Evolutionary conservation across 768 basidiomycete genomes (phyloP).

Genomic region (Stropharia rugosoannulata): DNA sequence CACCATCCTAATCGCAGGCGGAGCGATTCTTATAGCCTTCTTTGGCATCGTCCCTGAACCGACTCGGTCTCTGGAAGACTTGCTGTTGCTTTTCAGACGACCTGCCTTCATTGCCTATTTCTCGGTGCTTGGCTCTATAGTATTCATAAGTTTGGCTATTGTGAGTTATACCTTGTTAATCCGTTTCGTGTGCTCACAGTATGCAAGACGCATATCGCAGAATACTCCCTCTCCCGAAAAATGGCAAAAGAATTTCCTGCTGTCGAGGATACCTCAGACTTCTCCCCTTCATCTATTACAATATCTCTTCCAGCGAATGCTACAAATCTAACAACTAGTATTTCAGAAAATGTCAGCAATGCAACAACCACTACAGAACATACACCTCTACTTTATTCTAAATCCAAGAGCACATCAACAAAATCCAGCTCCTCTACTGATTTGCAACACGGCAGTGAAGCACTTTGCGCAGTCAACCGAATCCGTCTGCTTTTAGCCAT

Average conservation of each 20-base stretch:
- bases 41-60: slow-evolving; percentile 92
- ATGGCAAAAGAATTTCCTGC: slow-evolving; percentile 21
- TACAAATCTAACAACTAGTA: slow-evolving; percentile 35
- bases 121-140: slow-evolving; percentile 60
- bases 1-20: slow-evolving; percentile 83
- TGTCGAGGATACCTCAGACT: slow-evolving; percentile 23
- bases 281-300: slow-evolving; percentile 30
- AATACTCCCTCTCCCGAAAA: slow-evolving; percentile 57
- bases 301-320: slow-evolving; percentile 38
- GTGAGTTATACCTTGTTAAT: slow-evolving; percentile 43
- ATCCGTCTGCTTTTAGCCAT: slow-evolving; percentile 70
- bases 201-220: slow-evolving; percentile 67
- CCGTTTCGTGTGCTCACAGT: not conserved
- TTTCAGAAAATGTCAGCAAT: slow-evolving; percentile 30
- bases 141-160: slow-evolving; percentile 57
- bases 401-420: slow-evolving; percentile 29
- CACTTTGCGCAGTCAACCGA: slow-evolving; percentile 32
- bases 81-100: slow-evolving; percentile 72
- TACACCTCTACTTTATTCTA: slow-evolving; percentile 55
- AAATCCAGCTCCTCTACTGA: slow-evolving; percentile 16
- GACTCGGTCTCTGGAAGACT: slow-evolving; percentile 82
- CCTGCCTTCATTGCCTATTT: slow-evolving; percentile 83
- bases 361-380: slow-evolving; percentile 41
- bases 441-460: slow-evolving; percentile 14
- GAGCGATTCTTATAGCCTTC: slow-evolving; percentile 85